Evolutionary conservation across 2,329 filamentous ascomycete species (phyloP), one percentile per base, ranked within the genome.

Genomic region (Talaromyces albobiverticillius): DNA sequence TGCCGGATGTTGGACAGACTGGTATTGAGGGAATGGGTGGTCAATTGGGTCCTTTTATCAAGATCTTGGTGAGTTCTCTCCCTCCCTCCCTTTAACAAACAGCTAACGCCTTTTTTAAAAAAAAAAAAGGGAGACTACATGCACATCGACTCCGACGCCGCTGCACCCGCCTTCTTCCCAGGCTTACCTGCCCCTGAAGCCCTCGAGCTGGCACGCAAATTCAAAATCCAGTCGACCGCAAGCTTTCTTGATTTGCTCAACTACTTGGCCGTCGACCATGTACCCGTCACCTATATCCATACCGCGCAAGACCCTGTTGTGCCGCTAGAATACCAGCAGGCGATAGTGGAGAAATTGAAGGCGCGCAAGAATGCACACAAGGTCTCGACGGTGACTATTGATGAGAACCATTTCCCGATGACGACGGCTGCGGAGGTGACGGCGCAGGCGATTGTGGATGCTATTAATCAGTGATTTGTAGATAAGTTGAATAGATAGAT

Each of bases 261-360:
- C 4, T 63, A 71, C 54, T 18, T 61, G 2, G 70, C 64, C 0
- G 71, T 69, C 57, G 66, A 65, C 51, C 58, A 70, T 38, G 57
- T 71, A 2, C 64, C 68, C 0, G 63, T 65, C 2, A 69, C 67
- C 14, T 73, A 64, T 53, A 61, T 73, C 5, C 42, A 70, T 46
- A 65, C 63, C 25, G 59, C 62, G 34, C 59, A 66, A 7, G 70
- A 73, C 52, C 42, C 46, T 18, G 62, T 63, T 20, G 53, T 73
- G 10, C 36, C 58, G 1, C 64, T 66, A 1, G 50, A 61, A 14
- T 49, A 61, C 25, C 69, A 71, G 51, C 63, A 64, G 46, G 51
- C 18, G 1, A 58, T 43, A 20, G 71, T 73, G 45, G 62, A 67
- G 10, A 52, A 29, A 10, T 67, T 73, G 32, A 67, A 67, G 55